Base-by-base conservation (phyloP, 2,329 filamentous ascomycete species). In the Calonectria henricotiae region DNA sequence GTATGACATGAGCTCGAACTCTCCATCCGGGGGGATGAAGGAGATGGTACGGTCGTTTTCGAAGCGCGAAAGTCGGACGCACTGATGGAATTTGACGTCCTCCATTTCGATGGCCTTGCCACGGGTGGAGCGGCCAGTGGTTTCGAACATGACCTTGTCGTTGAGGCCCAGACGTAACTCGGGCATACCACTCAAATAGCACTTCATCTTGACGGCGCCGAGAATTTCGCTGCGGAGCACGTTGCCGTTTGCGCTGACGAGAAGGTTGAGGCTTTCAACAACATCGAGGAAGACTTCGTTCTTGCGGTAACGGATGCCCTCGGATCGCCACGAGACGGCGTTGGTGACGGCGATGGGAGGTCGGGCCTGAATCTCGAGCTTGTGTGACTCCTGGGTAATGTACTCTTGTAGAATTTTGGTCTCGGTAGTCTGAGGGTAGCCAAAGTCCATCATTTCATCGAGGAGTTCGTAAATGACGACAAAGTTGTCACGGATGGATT, bases 401-500 rank as follows among this genome's bases (percentile, higher is more conserved):
- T 98, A 98, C 86, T 99, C 96, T 84, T 99, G 96, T 71, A 99
- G 86, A 82, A 99, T 99, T 89, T 99, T 99, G 82, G 91, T 94
- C 84, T 99, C 96, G 75, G 96, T 99, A 11, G 96, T 99, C 83
- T 99, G 96, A 6, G 96, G 96, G 83, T 99, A 98, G 73, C 96
- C 96, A 87, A 99, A 99, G 85, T 99, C 96, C 96, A 99, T 99
- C 96, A 99, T 99, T 87, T 99, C 96, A 81, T 99, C 96, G 73
- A 99, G 90, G 71, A 99, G 86, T 85, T 99, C 96, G 87, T 99
- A 99, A 80, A 99, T 99, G 81, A 99, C 92, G 83, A 99, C 96
- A 81, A 99, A 99, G 86, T 99, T 99, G 87, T 99, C 96, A 78
- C 96, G 91, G 82, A 99, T 99, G 78, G 94, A 98, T 85, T 99